Evolutionary conservation across 1,284 basidiomycete genomes (phyloP), one percentile per base, ranked within the genome.

Genomic region (Melampsora abietis-canadensis): DNA sequence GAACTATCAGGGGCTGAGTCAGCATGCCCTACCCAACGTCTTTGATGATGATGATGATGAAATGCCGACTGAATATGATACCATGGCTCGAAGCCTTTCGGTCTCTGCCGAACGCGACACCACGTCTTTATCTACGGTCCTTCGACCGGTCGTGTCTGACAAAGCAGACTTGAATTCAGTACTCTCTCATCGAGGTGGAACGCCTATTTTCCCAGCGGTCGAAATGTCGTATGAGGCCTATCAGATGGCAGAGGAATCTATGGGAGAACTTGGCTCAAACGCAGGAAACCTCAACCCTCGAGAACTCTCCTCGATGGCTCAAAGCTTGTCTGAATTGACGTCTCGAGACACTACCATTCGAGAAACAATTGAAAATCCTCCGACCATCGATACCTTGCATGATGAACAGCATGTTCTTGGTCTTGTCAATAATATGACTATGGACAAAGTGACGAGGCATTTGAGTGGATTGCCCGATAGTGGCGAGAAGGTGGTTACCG

Each of bases 21-120:
- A 59, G 3, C 34, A 30, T 2, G 65, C 24, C 51, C 54, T 73
- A 46, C 70, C 70, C 6, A 73, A 73, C 57, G 70, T 73, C 6
- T 73, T 73, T 73, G 70, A 73, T 57, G 70, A 73, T 2, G 70
- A 73, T 34, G 68, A 72, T 17, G 70, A 60, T 46, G 70, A 73
- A 21, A 17, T 27, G 10, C 37, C 51, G 37, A n/a, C 34, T 21
- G 70, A 60, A 61, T 73, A 65, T 73, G 48, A 57, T 27, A 73
- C 63, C 27, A 73, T 73, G 70, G 70, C 70, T 27, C 46, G 63
- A 57, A 73, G 70, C 57, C 62, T 73, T 34, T 66, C 70, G 2
- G 37, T 73, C 15, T 73, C 63, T 17, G 27, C 63, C 27, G 60
- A 51, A 27, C 44, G 70, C 57, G 63, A 66, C 37, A 65, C 46